Conservation (phyloP, 164 flowering plant species). For the Aristolochia fimbriata region DNA sequence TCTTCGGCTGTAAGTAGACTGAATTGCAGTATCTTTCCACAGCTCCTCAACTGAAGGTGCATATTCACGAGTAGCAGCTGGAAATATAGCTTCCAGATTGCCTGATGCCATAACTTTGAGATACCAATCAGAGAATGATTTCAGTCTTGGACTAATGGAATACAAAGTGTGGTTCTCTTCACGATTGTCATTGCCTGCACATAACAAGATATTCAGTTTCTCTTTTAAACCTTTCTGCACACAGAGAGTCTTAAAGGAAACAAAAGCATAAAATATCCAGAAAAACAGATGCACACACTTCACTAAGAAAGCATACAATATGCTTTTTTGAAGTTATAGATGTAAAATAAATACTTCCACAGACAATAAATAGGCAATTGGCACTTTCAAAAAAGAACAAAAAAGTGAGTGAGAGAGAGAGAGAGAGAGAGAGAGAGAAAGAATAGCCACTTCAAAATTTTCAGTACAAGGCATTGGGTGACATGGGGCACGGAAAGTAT, state of each 20-base stretch:
- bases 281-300: too few relatives aligned
- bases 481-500: too few relatives aligned
- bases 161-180: constrained; percentile 25
- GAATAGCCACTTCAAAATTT: too few relatives aligned
- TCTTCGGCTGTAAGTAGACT: constrained; percentile 72
- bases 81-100: constrained; percentile 77
- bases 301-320: too few relatives aligned
- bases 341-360: too few relatives aligned
- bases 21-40: constrained; percentile 80
- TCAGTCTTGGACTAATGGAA: constrained; percentile 62
- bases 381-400: too few relatives aligned
- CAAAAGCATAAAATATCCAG: too few relatives aligned
- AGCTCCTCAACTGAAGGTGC: constrained; percentile 86
- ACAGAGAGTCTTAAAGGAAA: background rate
- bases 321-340: too few relatives aligned
- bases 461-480: too few relatives aligned
- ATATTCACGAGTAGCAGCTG: constrained; percentile 94
- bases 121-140: constrained; percentile 89
- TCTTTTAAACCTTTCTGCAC: background rate
- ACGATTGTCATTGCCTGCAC: constrained; percentile 15
- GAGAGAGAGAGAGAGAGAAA: too few relatives aligned
- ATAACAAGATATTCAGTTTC: constrained; percentile 23
- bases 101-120: constrained; percentile 82
- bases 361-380: too few relatives aligned
- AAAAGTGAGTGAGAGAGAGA: too few relatives aligned